A percentile compares a stretch with the other conserved stretches of the same genome.
phyloP scores from a whole-genome alignment of 257 asterid species.

The Plectranthus barbatus region DNA sequence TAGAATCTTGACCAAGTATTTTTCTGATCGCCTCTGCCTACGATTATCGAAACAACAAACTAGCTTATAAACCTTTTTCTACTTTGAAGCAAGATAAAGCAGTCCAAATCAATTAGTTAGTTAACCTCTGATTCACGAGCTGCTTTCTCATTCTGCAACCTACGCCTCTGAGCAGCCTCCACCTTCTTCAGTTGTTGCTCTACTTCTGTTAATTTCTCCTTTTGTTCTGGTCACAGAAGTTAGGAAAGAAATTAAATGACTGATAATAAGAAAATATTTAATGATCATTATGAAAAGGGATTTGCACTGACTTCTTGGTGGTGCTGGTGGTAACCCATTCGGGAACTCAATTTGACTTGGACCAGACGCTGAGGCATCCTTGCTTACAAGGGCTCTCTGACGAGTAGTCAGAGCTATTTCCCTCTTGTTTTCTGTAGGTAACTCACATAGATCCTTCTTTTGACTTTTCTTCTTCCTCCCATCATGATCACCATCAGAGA shows the following conservation, averaged over 20 bases:
- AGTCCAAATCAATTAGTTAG: background rate
- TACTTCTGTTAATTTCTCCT: conserved; percentile 73
- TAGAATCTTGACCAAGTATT: conserved; percentile 95
- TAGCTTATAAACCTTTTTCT: conserved; percentile 4
- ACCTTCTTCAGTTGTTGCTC: conserved; percentile 90
- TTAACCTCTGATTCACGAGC: conserved; percentile 93
- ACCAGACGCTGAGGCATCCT: conserved; percentile 39
- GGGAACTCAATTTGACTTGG: conserved; percentile 63
- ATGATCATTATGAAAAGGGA: background rate
- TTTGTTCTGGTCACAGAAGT: conserved; percentile 52
- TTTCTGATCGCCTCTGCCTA: conserved; percentile 85
- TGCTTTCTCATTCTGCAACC: conserved; percentile 84
- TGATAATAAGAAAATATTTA: background rate
- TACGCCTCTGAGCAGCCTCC: conserved; percentile 93
- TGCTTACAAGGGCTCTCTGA: conserved; percentile 69
- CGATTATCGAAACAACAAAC: conserved; percentile 1
- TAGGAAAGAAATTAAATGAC: background rate
- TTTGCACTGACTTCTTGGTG: conserved; percentile 65
- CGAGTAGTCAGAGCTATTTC: conserved; percentile 86
- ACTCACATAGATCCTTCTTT: conserved; percentile 53
- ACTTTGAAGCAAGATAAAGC: background rate
- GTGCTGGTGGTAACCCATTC: conserved; percentile 81
- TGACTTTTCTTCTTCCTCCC: conserved; percentile 52
- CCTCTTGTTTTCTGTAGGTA: conserved; percentile 57
- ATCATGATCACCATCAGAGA: conserved; percentile 52